Conservation (phyloP, 2,329 filamentous ascomycete genomes). For the Corynespora cassiicola region DNA sequence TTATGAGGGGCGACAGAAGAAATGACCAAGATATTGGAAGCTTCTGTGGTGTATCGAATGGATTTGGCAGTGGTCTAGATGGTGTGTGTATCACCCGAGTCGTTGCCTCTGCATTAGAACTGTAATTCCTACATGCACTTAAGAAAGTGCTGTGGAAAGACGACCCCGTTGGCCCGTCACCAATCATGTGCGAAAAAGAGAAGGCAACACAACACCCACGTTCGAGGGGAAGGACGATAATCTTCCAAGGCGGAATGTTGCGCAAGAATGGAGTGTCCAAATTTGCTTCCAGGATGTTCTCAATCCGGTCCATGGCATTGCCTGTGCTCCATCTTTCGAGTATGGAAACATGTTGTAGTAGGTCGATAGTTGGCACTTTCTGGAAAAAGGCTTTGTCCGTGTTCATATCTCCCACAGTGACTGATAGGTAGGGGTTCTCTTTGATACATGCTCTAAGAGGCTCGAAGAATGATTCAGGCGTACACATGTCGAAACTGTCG, state of each 20-base stretch:
- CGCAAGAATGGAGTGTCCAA: slow-evolving; percentile 28
- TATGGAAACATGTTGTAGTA: slow-evolving; percentile 50
- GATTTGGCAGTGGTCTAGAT: slow-evolving; percentile 32
- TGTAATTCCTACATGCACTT: slow-evolving; percentile 22
- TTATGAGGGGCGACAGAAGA: slow-evolving; percentile 50
- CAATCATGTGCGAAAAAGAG: slow-evolving; percentile 52
- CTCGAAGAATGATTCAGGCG: slow-evolving; percentile 7
- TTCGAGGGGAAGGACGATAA: slow-evolving; percentile 44
- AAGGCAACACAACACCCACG: slow-evolving; percentile 44
- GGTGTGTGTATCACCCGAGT: neutral
- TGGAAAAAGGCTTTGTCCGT: slow-evolving; percentile 47
- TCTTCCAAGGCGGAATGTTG: slow-evolving; percentile 50
- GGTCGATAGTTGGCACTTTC: slow-evolving; percentile 37
- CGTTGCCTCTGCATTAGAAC: too few species aligned
- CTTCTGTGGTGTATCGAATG: slow-evolving; percentile 47
- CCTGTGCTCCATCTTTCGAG: slow-evolving; percentile 9
- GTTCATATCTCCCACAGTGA: slow-evolving; percentile 42
- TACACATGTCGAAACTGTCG: neutral
- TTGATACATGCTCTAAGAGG: slow-evolving; percentile 48
- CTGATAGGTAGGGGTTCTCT: slow-evolving; percentile 46
- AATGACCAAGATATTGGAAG: slow-evolving; percentile 54
- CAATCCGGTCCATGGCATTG: neutral
- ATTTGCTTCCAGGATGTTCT: slow-evolving; percentile 9
- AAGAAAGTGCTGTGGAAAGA: slow-evolving; percentile 53
- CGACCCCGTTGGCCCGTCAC: slow-evolving; percentile 52